These are phyloP conservation scores for Hypsizygus ulmarius DNA, from an alignment of 1,284 basidiomycete species.

Conservation along the genomic window DNA sequence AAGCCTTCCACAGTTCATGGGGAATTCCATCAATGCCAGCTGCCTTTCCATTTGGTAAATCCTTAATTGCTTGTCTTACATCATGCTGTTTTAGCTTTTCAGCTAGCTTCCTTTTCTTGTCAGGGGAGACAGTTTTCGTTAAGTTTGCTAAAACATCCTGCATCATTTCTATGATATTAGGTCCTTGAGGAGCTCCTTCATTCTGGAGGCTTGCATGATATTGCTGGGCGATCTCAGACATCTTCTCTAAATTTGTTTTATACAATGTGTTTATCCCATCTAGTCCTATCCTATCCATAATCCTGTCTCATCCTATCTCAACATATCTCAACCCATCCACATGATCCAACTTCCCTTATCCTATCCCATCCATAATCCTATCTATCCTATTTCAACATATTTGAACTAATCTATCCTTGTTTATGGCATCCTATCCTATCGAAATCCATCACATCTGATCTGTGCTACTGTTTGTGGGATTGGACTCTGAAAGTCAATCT, in stretches of 20 bases:
- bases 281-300: no score
- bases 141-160: slow-evolving; percentile 10
- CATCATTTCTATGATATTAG: neutral
- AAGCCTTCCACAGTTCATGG: slow-evolving; percentile 27
- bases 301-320: no score
- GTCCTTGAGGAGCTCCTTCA: neutral
- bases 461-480: no score
- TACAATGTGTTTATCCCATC: neutral
- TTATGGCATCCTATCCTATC: no score
- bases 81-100: slow-evolving; percentile 17
- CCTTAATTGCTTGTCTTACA: slow-evolving; percentile 16
- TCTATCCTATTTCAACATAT: no score
- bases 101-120: slow-evolving; percentile 10
- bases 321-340: no score
- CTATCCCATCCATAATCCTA: no score
- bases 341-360: no score
- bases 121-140: slow-evolving; percentile 1
- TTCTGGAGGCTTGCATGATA: slow-evolving; percentile 27
- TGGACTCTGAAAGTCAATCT: no score
- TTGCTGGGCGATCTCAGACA: slow-evolving; percentile 23
- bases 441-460: no score
- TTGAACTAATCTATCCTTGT: no score
- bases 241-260: slow-evolving; percentile 14
- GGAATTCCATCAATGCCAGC: slow-evolving; percentile 28
- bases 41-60: slow-evolving; percentile 23